phyloP scores from a whole-genome alignment of 2,329 filamentous ascomycete species.

The Microsporum ferrugineum region DNA sequence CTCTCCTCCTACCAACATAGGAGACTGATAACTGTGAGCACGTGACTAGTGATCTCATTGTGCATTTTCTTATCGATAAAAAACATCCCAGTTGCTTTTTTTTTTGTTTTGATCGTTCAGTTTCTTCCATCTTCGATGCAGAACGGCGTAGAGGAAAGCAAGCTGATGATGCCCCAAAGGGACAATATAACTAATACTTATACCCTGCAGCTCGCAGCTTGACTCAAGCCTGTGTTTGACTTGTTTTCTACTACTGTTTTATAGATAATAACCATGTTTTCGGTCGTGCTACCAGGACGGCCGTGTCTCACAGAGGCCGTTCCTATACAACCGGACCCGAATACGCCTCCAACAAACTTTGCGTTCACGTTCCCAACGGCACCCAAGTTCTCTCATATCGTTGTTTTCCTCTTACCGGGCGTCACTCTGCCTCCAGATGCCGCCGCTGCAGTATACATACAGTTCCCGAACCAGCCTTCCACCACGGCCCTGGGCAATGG shows the following conservation, averaged over 20 bases:
- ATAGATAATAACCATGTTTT: constrained; percentile 41
- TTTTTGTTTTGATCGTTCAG: background rate
- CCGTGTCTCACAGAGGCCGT: constrained; percentile 48
- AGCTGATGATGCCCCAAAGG: background rate
- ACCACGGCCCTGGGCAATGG: constrained; percentile 29
- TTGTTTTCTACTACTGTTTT: background rate
- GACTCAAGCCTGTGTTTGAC: background rate
- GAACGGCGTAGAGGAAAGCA: background rate
- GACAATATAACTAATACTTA: background rate
- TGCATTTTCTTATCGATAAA: background rate
- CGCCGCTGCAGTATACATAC: constrained; percentile 83
- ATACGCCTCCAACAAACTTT: constrained; percentile 49
- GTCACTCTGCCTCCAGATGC: constrained; percentile 59
- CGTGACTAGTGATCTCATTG: background rate
- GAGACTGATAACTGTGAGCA: background rate
- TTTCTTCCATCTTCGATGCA: background rate
- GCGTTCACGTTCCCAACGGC: constrained; percentile 55
- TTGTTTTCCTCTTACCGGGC: constrained; percentile 78
- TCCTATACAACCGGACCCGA: constrained; percentile 41
- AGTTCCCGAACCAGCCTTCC: constrained; percentile 44
- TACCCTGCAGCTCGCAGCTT: background rate
- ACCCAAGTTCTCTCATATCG: constrained; percentile 58
- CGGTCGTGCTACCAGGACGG: constrained; percentile 49
- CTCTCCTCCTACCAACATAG: background rate
- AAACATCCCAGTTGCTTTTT: background rate